Evolutionary conservation across 2,329 filamentous ascomycete genomes (phyloP).

Genomic region (Paraphoma sp.): DNA sequence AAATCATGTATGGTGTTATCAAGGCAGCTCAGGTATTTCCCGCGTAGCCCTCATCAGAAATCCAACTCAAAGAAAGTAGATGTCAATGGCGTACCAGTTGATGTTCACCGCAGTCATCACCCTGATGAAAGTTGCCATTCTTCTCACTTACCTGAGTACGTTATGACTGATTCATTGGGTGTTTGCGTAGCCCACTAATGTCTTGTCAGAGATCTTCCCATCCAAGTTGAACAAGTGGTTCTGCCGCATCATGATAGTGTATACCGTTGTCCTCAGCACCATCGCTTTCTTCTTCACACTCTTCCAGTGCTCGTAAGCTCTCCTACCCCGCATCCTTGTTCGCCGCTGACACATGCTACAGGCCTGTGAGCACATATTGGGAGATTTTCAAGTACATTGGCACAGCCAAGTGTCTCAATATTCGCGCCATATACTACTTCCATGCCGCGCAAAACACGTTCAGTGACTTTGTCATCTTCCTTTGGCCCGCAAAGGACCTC

Average conservation of each 20-base stretch:
- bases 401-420: conserved; percentile 28
- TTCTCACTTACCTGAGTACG: conserved; percentile 28
- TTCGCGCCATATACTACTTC: conserved; percentile 32
- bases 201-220: conserved; percentile 30
- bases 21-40: conserved; percentile 25
- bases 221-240: conserved; percentile 36
- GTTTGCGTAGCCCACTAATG: not conserved
- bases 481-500: conserved; percentile 40
- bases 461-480: conserved; percentile 42
- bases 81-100: conserved; percentile 30
- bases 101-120: conserved; percentile 31
- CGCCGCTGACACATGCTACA: not conserved
- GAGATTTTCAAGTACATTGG: conserved; percentile 31
- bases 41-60: not conserved
- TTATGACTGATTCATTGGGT: not conserved
- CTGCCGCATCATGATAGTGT: conserved; percentile 32
- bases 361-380: conserved; percentile 30
- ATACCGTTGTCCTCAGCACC: conserved; percentile 24
- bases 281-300: conserved; percentile 32
- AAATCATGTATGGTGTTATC: conserved; percentile 18
- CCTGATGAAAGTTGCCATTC: conserved; percentile 36
- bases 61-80: conserved; percentile 15
- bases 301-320: conserved; percentile 38
- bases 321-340: not conserved
- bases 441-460: conserved; percentile 31